Percentiles rank a stretch among this genome's conserved stretches.
These are phyloP conservation scores for Barnettozyma sp. DNA, from an alignment of 805 yeast species.

Conservation along the genomic window DNA sequence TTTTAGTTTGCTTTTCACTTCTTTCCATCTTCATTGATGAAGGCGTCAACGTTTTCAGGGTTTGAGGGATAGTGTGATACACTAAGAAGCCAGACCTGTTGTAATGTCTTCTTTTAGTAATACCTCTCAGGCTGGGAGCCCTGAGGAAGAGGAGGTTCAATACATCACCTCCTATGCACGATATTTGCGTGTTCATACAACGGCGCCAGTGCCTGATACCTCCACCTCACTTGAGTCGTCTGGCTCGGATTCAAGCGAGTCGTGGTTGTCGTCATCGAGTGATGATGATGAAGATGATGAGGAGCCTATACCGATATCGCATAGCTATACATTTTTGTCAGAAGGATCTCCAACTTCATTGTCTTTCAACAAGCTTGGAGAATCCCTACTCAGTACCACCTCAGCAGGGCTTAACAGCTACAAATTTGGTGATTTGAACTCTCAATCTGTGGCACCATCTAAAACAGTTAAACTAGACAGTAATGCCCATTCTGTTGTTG, in stretches of 20 bases:
- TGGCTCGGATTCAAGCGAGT: slow-evolving; percentile 13
- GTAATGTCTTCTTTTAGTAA: too few species aligned
- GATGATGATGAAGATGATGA: slow-evolving; percentile 26
- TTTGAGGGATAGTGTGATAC: too few species aligned
- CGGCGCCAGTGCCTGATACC: not conserved
- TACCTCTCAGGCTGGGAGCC: not conserved
- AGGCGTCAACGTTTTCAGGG: too few species aligned
- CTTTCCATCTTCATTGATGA: too few species aligned
- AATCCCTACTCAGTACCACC: slow-evolving; percentile 24
- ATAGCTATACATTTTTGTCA: slow-evolving; percentile 17
- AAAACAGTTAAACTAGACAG: slow-evolving; percentile 11
- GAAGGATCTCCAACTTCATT: slow-evolving; percentile 16
- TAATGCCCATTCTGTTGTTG: slow-evolving; percentile 6
- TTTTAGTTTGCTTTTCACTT: too few species aligned
- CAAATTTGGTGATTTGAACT: slow-evolving; percentile 30
- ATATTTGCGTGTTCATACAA: not conserved
- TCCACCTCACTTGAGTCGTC: slow-evolving; percentile 2
- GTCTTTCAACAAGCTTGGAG: slow-evolving; percentile 23
- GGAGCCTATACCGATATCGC: slow-evolving; percentile 30
- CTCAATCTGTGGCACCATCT: slow-evolving; percentile 13
- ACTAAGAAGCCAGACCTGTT: too few species aligned
- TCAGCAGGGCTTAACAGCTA: slow-evolving; percentile 22
- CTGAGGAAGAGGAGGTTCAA: not conserved
- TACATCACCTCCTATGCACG: not conserved
- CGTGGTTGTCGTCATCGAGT: too few species aligned